These are phyloP conservation scores for Neonectria ditissima DNA, from an alignment of 2,329 filamentous ascomycete species.

Conservation along the genomic window DNA sequence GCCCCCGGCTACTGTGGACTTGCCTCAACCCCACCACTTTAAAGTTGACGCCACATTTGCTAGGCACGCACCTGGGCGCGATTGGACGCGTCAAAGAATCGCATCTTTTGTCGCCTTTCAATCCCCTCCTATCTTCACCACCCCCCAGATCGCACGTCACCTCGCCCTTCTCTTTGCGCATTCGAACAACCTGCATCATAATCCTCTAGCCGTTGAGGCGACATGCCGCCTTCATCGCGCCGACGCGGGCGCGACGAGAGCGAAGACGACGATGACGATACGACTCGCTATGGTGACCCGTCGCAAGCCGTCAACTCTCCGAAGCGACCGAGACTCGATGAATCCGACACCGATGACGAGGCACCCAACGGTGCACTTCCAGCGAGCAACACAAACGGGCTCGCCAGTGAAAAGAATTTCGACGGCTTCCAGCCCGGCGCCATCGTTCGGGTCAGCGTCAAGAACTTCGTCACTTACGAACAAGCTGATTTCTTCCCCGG, in stretches of 20 bases:
- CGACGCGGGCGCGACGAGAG: constrained; percentile 59
- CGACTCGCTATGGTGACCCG: constrained; percentile 34
- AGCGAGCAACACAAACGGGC: constrained; percentile 28
- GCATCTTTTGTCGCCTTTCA: constrained; percentile 7
- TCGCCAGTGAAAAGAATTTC: constrained; percentile 27
- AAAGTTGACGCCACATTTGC: constrained; percentile 34
- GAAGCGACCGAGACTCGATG: constrained; percentile 53
- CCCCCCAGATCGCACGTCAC: constrained; percentile 6
- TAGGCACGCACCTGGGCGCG: constrained; percentile 38
- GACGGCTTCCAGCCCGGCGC: constrained; percentile 77
- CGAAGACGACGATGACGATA: constrained; percentile 54
- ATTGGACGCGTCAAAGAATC: constrained; percentile 36
- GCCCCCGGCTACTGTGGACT: background rate
- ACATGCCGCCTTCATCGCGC: constrained; percentile 49
- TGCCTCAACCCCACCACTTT: constrained; percentile 41
- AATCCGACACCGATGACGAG: constrained; percentile 36
- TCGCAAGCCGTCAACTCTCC: constrained; percentile 45
- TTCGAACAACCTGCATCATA: background rate
- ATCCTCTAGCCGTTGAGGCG: constrained; percentile 9
- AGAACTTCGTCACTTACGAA: constrained; percentile 95
- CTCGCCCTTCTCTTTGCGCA: background rate
- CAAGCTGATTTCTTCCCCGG: constrained; percentile 91
- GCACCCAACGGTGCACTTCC: constrained; percentile 22
- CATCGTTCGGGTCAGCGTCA: constrained; percentile 86
- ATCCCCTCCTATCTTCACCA: background rate